phyloP scores from a whole-genome alignment of 2,329 filamentous ascomycete genomes.

The Fusarium secorum region DNA sequence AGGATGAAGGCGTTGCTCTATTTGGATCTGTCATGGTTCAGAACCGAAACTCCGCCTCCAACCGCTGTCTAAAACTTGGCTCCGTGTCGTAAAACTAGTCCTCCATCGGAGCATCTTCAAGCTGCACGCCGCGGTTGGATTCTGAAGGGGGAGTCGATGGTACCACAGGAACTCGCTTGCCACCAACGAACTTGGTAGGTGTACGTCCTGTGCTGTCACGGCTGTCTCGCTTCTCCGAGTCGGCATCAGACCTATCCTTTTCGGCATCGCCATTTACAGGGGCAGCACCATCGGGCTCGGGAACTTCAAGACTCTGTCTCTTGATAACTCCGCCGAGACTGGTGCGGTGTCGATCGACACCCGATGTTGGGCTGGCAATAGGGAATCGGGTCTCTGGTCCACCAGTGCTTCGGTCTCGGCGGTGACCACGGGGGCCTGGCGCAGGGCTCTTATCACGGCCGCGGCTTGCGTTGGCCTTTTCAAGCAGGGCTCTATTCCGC shows the following conservation, averaged over 20 bases:
- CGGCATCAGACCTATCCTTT: constrained; percentile 39
- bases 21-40: not conserved
- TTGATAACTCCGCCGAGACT: constrained; percentile 60
- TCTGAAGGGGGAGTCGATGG: constrained; percentile 45
- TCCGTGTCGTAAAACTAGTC: constrained; percentile 47
- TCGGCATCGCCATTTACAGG: constrained; percentile 53
- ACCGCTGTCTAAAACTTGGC: constrained; percentile 14
- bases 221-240: constrained; percentile 69
- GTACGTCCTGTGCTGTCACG: constrained; percentile 68
- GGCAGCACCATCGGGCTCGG: constrained; percentile 62
- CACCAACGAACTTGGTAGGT: constrained; percentile 56
- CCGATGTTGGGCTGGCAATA: constrained; percentile 71
- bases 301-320: constrained; percentile 82
- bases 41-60: constrained; percentile 15
- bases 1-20: constrained; percentile 10
- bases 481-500: constrained; percentile 81
- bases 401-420: constrained; percentile 81
- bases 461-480: constrained; percentile 68
- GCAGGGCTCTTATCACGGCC: constrained; percentile 79
- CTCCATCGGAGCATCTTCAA: constrained; percentile 62
- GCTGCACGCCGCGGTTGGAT: constrained; percentile 55
- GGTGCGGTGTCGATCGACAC: constrained; percentile 59
- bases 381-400: constrained; percentile 84
- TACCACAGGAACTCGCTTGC: constrained; percentile 51
- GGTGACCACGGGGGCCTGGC: constrained; percentile 68